phyloP scores from a whole-genome alignment of 495 filamentous ascomycete species.

The Staphylotrichum tortipilum region DNA sequence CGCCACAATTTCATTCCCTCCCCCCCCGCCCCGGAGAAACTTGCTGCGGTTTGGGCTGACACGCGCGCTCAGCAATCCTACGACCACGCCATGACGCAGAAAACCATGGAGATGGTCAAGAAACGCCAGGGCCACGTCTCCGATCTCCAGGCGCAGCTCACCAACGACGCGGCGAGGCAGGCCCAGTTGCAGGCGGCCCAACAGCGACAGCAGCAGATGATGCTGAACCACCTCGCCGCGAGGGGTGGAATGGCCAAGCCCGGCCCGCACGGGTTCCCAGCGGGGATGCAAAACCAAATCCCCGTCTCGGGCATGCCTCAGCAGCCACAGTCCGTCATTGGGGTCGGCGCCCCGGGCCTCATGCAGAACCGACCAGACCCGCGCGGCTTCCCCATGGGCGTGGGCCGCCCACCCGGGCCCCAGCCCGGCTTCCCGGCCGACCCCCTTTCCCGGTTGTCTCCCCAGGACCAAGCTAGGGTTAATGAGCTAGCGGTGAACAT shows the following conservation, averaged over 20 bases:
- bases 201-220: slow-evolving; percentile 26
- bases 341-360: slow-evolving; percentile 26
- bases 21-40: too few relatives aligned
- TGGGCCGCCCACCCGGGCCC: slow-evolving; percentile 20
- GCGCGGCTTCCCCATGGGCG: slow-evolving; percentile 34
- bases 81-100: slow-evolving; percentile 24
- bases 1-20: background rate
- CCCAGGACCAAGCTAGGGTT: slow-evolving; percentile 23
- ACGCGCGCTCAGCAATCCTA: slow-evolving; percentile 25
- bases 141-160: slow-evolving; percentile 33
- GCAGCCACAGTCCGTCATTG: slow-evolving; percentile 29
- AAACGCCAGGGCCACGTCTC: slow-evolving; percentile 35
- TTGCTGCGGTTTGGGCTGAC: slow-evolving; percentile 2
- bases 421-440: background rate
- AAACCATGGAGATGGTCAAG: slow-evolving; percentile 29
- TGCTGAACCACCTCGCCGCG: slow-evolving; percentile 38
- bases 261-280: slow-evolving; percentile 31
- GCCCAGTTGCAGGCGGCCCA: slow-evolving; percentile 22
- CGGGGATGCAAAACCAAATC: slow-evolving; percentile 43
- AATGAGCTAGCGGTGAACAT: slow-evolving; percentile 21
- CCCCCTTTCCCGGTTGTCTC: slow-evolving; percentile 16
- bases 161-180: slow-evolving; percentile 35
- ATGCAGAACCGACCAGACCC: slow-evolving; percentile 25
- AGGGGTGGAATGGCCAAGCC: slow-evolving; percentile 34
- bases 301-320: slow-evolving; percentile 38